Evolutionary conservation across 2,329 filamentous ascomycete genomes (phyloP).

Genomic region (Arthrinium phaeospermum): DNA sequence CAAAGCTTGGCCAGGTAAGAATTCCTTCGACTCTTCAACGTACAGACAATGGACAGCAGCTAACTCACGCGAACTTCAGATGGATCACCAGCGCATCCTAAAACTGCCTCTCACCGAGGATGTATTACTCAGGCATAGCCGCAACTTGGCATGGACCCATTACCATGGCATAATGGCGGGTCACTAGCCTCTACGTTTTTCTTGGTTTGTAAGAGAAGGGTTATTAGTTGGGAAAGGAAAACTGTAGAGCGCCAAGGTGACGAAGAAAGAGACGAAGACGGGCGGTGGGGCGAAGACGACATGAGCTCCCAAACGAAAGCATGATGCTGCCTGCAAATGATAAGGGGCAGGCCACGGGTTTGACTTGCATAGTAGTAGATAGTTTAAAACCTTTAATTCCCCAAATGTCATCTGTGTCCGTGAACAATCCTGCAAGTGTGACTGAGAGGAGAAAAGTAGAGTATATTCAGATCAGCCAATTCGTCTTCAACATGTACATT

Average conservation of each 20-base stretch:
- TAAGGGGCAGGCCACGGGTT: constrained; percentile 10
- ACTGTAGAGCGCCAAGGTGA: not conserved
- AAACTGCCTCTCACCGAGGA: constrained; percentile 41
- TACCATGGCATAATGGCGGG: constrained; percentile 38
- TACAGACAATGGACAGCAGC: not conserved
- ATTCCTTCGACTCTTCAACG: not conserved
- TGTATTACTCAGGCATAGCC: constrained; percentile 40
- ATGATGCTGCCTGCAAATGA: constrained; percentile 10
- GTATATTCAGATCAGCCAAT: not conserved
- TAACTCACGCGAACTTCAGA: constrained; percentile 28
- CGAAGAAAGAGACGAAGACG: not conserved
- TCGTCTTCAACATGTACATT: not conserved
- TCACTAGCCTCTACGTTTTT: constrained; percentile 25
- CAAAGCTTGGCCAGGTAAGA: constrained; percentile 38
- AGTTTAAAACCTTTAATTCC: constrained; percentile 13
- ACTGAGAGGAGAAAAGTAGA: not conserved
- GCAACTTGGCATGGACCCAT: constrained; percentile 40
- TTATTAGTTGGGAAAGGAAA: not conserved
- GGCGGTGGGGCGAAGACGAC: not conserved
- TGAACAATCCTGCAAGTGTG: not conserved
- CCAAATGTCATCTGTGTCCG: not conserved
- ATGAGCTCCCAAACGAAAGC: not conserved
- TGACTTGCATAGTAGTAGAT: constrained; percentile 14
- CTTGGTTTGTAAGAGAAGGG: not conserved
- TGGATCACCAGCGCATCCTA: constrained; percentile 39